Conservation (phyloP, 1,284 basidiomycete genomes). For the Filobasidium uniguttulatum region DNA sequence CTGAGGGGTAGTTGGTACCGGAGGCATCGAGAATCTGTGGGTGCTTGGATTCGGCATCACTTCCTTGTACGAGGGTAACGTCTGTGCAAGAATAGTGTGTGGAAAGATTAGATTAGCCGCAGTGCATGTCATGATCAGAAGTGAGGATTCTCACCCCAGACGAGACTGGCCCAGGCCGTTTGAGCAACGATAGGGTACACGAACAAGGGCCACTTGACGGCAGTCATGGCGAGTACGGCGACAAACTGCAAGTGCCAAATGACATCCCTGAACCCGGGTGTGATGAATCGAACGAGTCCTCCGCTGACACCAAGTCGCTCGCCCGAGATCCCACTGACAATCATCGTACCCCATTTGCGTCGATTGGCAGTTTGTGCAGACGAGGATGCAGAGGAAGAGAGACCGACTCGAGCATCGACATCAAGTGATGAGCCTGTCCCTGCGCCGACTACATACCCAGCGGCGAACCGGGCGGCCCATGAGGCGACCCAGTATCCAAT, state of each 20-base stretch:
- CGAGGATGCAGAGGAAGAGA: background rate
- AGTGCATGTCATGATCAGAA: background rate
- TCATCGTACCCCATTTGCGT: constrained; percentile 58
- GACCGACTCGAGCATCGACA: constrained; percentile 14
- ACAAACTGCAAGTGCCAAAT: constrained; percentile 77
- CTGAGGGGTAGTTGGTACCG: constrained; percentile 47
- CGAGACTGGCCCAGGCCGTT: constrained; percentile 72
- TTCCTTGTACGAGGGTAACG: constrained; percentile 49
- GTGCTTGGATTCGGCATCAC: constrained; percentile 41
- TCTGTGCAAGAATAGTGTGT: constrained; percentile 46
- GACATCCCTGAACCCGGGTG: constrained; percentile 82
- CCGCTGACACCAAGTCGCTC: constrained; percentile 72
- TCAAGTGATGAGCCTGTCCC: constrained; percentile 23
- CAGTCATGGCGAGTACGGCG: constrained; percentile 68
- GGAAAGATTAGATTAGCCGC: constrained; percentile 9
- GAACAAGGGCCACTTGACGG: constrained; percentile 70
- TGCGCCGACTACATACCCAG: constrained; percentile 50
- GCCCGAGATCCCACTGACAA: constrained; percentile 84
- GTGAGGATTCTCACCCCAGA: constrained; percentile 52
- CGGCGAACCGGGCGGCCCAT: constrained; percentile 62
- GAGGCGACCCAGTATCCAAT: constrained; percentile 69
- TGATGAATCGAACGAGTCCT: constrained; percentile 76
- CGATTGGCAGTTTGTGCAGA: constrained; percentile 3
- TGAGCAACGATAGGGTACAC: constrained; percentile 62
- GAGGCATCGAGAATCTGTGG: constrained; percentile 53